These are phyloP conservation scores for Lentinus brumalis DNA, from an alignment of 768 basidiomycete genomes.

Conservation along the genomic window DNA sequence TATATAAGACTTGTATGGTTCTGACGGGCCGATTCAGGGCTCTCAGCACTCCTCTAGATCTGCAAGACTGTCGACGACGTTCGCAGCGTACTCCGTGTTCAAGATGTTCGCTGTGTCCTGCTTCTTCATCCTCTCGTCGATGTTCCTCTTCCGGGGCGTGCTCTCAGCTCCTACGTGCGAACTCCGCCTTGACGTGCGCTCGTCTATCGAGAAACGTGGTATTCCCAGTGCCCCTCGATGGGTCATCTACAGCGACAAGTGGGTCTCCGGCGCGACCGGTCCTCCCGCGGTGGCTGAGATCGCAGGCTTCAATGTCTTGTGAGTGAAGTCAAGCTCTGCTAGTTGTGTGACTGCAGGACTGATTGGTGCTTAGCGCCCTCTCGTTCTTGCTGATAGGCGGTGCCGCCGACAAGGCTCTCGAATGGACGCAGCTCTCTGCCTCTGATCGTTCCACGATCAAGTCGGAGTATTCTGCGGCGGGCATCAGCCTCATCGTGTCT, in stretches of 20 bases:
- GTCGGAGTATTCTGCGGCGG: slow-evolving; percentile 56
- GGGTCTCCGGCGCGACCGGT: slow-evolving; percentile 45
- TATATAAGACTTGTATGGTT: background rate
- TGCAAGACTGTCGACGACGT: slow-evolving; percentile 7
- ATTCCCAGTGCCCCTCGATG: slow-evolving; percentile 53
- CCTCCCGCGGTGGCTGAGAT: slow-evolving; percentile 51
- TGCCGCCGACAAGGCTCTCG: slow-evolving; percentile 59
- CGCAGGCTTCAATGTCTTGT: slow-evolving; percentile 63
- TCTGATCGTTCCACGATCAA: slow-evolving; percentile 50
- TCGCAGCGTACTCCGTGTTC: slow-evolving; percentile 1
- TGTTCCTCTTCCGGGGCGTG: slow-evolving; percentile 13
- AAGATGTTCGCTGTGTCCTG: slow-evolving; percentile 18
- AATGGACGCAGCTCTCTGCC: slow-evolving; percentile 52
- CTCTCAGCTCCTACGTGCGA: slow-evolving; percentile 15
- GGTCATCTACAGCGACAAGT: slow-evolving; percentile 45
- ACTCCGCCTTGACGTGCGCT: slow-evolving; percentile 10
- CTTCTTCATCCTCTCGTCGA: slow-evolving; percentile 16
- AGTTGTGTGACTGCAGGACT: background rate
- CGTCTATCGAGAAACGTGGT: slow-evolving; percentile 25
- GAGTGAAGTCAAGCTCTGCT: slow-evolving; percentile 24
- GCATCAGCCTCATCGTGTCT: slow-evolving; percentile 64
- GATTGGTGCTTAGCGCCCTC: slow-evolving; percentile 35
- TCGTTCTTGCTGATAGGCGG: slow-evolving; percentile 60
- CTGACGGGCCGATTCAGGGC: background rate
- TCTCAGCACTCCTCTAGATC: background rate